Conservation (phyloP, 163 green algal species). For the Prototheca wickerhamii region DNA sequence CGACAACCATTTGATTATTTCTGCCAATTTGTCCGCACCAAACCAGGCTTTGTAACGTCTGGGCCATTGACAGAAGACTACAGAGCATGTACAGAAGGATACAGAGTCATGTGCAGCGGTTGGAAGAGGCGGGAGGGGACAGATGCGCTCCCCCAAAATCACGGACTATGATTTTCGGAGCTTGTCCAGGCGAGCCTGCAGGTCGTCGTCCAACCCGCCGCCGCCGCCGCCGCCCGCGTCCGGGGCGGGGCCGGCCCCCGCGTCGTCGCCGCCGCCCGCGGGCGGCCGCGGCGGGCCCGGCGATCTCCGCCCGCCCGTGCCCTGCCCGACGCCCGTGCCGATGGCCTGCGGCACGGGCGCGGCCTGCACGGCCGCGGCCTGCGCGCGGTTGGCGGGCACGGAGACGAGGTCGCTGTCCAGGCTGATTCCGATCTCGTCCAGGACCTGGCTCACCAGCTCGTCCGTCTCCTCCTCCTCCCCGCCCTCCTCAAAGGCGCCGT, state of each 20-base stretch:
- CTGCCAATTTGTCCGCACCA: too few species aligned
- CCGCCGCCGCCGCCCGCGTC: slow-evolving; percentile 12
- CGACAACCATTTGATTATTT: too few species aligned
- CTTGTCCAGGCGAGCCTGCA: slow-evolving; percentile 50
- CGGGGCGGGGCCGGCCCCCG: not conserved
- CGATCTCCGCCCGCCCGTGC: slow-evolving; percentile 2
- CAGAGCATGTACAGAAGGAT: too few species aligned
- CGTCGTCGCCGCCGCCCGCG: not conserved
- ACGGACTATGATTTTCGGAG: slow-evolving; percentile 44
- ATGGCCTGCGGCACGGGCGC: slow-evolving; percentile 24
- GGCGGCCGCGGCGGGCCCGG: not conserved
- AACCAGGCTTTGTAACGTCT: too few species aligned
- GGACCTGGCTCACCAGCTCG: slow-evolving; percentile 80
- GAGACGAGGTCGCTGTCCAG: slow-evolving; percentile 38
- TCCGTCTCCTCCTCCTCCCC: slow-evolving; percentile 95
- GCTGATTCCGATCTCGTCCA: slow-evolving; percentile 94
- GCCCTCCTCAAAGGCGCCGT: slow-evolving; percentile 34
- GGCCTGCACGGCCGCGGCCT: slow-evolving; percentile 18
- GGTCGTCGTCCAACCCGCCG: slow-evolving; percentile 48
- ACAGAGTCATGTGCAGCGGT: too few species aligned
- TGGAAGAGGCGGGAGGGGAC: too few species aligned
- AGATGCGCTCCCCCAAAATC: too few species aligned
- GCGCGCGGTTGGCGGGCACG: slow-evolving; percentile 17
- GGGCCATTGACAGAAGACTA: too few species aligned
- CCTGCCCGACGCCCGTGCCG: slow-evolving; percentile 10